Percentiles rank a stretch among this genome's conserved stretches.
Evolutionary conservation across 805 yeast genomes (phyloP).

Genomic region (Lipomyces orientalis): DNA sequence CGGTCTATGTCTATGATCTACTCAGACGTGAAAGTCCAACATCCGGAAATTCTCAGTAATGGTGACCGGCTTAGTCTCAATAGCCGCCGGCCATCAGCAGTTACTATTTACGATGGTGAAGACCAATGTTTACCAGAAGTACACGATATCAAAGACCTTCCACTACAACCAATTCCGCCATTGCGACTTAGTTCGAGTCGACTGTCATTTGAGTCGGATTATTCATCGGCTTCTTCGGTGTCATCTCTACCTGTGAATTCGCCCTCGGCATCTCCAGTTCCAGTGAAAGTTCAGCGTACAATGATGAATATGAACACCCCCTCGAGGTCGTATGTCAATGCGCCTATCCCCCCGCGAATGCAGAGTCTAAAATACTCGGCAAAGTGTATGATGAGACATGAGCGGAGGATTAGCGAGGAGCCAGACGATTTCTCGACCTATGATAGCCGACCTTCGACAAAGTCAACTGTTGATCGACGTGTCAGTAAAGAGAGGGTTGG

Average conservation of each 20-base stretch:
- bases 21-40: conserved; percentile 15
- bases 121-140: neutral
- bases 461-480: neutral
- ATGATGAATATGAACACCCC: conserved; percentile 1
- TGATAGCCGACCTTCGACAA: conserved; percentile 6
- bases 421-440: conserved; percentile 8
- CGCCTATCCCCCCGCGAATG: conserved; percentile 10
- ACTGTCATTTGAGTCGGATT: conserved; percentile 15
- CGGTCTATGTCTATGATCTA: conserved; percentile 15
- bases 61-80: conserved; percentile 10
- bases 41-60: neutral
- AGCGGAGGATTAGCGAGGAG: conserved; percentile 28
- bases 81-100: conserved; percentile 29
- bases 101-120: conserved; percentile 4
- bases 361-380: conserved; percentile 20
- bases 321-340: neutral
- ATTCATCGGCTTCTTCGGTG: conserved; percentile 11
- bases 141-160: conserved; percentile 3
- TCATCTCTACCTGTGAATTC: conserved; percentile 1
- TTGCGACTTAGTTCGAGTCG: conserved; percentile 10
- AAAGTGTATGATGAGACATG: conserved; percentile 13
- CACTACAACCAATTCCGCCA: conserved; percentile 9
- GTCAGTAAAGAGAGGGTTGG: conserved; percentile 18
- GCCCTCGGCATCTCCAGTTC: conserved; percentile 4
- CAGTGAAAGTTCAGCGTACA: neutral